Evolutionary conservation across 805 yeast genomes (phyloP).

Genomic region (Spathaspora passalidarum): DNA sequence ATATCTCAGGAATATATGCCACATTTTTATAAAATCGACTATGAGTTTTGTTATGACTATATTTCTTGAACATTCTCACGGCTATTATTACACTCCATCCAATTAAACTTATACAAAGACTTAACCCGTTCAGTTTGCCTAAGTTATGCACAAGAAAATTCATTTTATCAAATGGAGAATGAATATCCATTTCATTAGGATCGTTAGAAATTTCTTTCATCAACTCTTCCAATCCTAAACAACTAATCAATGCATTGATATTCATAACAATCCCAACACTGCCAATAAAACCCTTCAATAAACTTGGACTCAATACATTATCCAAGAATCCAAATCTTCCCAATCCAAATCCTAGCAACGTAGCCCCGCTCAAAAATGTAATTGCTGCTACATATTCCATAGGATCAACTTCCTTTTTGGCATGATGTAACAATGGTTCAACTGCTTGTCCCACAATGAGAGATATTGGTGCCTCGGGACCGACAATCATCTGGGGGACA

Average conservation of each 20-base stretch:
- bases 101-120: conserved; percentile 55
- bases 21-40: conserved; percentile 28
- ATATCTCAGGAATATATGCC: conserved; percentile 80
- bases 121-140: conserved; percentile 50
- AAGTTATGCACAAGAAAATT: conserved; percentile 52
- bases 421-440: conserved; percentile 39
- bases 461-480: conserved; percentile 46
- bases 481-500: conserved; percentile 46
- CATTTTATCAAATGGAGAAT: conserved; percentile 69
- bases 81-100: conserved; percentile 51
- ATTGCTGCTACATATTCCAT: conserved; percentile 63
- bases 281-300: conserved; percentile 42
- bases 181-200: conserved; percentile 33
- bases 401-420: conserved; percentile 28
- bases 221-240: conserved; percentile 59
- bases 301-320: conserved; percentile 37
- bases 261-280: conserved; percentile 46
- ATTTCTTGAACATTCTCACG: conserved; percentile 35
- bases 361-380: conserved; percentile 72
- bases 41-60: conserved; percentile 17
- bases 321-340: conserved; percentile 76
- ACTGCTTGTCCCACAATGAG: conserved; percentile 46
- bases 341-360: conserved; percentile 69
- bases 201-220: conserved; percentile 37
- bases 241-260: conserved; percentile 65